Percentiles rank a stretch among this genome's conserved stretches.
Evolutionary conservation across 176 grass and related monocot species (phyloP).

Genomic region (bread wheat (Triticum aestivum)): IWGSC_CS_RefSeq_v2.1 NC_057813.1:121525497-121525996

Average conservation of each 20-base stretch:
- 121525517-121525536: no score
- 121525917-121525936: conserved; percentile 76
- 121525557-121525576: no score
- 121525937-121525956: conserved; percentile 61
- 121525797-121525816: conserved; percentile 89
- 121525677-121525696: conserved; percentile 85
- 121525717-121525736: conserved; percentile 64
- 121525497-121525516: no score
- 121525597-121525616: no score
- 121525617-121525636: conserved; percentile 35
- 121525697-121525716: conserved; percentile 81
- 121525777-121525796: conserved; percentile 86
- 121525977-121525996: conserved; percentile 44
- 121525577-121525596: no score
- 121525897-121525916: conserved; percentile 59
- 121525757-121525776: conserved; percentile 68
- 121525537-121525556: no score
- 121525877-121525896: conserved; percentile 62
- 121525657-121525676: conserved; percentile 80
- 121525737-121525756: conserved; percentile 65
- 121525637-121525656: conserved; percentile 96
- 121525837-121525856: conserved; percentile 38
- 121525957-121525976: conserved; percentile 30
- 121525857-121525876: conserved; percentile 48
- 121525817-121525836: conserved; percentile 60